Percentiles rank a stretch among this genome's conserved stretches.
Conservation (phyloP, 768 basidiomycete species). For the Rhodotorula taiwanensis region DNA sequence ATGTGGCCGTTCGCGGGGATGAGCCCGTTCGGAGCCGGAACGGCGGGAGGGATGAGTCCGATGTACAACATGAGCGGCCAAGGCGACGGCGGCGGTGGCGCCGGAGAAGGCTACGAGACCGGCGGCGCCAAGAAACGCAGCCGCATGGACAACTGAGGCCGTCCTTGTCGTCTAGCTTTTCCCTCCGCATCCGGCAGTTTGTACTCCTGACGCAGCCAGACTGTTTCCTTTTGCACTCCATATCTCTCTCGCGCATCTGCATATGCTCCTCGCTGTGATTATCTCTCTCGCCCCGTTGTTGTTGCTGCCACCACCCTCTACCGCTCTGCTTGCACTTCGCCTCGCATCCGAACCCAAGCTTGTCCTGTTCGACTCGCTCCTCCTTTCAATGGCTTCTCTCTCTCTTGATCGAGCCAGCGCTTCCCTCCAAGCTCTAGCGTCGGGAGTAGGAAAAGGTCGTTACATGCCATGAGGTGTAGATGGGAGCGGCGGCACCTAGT, state of each 20-base stretch:
- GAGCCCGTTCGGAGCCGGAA: slow-evolving; percentile 7
- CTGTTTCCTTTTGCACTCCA: not conserved
- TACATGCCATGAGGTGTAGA: no score
- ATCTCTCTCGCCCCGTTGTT: not conserved
- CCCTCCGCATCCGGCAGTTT: no score
- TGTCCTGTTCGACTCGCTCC: no score
- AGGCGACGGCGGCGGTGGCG: not conserved
- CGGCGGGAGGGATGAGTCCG: slow-evolving; percentile 1
- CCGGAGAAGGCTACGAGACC: not conserved
- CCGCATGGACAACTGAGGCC: not conserved
- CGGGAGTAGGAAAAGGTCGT: no score
- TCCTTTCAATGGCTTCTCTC: no score
- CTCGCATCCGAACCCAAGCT: not conserved
- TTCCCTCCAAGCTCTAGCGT: no score
- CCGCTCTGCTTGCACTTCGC: not conserved
- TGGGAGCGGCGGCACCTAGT: no score
- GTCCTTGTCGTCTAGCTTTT: no score
- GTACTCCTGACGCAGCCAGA: no score
- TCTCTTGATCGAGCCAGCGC: no score
- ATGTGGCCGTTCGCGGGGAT: slow-evolving; percentile 23
- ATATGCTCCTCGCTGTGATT: not conserved
- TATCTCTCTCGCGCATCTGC: not conserved
- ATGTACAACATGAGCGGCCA: not conserved
- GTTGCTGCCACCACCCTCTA: slow-evolving; percentile 2
- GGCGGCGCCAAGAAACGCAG: slow-evolving; percentile 5